Percentiles rank a stretch among this genome's conserved stretches.
These are phyloP conservation scores for Coprinellus micaceus DNA, from an alignment of 768 basidiomycete species.

Conservation along the genomic window DNA sequence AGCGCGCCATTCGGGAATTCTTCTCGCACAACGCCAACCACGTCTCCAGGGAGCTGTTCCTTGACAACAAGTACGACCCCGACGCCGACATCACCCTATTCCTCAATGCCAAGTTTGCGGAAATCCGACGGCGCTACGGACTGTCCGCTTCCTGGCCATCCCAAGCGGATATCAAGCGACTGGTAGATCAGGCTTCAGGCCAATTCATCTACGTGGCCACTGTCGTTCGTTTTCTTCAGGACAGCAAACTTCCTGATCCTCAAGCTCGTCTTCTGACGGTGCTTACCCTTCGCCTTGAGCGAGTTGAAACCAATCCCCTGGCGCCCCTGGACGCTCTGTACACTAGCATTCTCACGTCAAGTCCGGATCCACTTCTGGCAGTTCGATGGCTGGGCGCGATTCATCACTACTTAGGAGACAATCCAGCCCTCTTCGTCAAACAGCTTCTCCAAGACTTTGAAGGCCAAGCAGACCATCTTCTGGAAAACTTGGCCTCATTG, in stretches of 20 bases:
- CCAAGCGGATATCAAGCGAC: background rate
- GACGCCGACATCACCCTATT: background rate
- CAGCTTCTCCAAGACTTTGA: background rate
- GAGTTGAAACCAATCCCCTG: background rate
- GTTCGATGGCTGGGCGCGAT: background rate
- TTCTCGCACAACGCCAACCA: background rate
- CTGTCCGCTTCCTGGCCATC: conserved; percentile 4
- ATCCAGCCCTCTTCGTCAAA: background rate
- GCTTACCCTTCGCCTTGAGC: background rate
- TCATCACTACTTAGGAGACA: too few species aligned
- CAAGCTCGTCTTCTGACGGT: background rate
- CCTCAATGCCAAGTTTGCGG: background rate
- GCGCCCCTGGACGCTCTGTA: background rate
- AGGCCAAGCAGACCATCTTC: background rate
- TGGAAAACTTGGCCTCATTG: background rate
- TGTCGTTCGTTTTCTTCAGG: conserved; percentile 8
- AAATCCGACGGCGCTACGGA: background rate
- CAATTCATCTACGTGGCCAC: conserved; percentile 2
- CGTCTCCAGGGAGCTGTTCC: background rate
- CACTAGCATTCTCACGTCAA: background rate
- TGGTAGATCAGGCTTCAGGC: conserved; percentile 12
- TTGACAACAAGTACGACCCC: conserved; percentile 4
- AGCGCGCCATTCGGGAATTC: background rate
- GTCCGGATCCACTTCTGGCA: background rate
- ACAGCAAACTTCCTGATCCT: conserved; percentile 3